Evolutionary conservation across 176 grass and related monocot species (phyloP).

Genomic region (Aegilops sharonensis): DNA sequence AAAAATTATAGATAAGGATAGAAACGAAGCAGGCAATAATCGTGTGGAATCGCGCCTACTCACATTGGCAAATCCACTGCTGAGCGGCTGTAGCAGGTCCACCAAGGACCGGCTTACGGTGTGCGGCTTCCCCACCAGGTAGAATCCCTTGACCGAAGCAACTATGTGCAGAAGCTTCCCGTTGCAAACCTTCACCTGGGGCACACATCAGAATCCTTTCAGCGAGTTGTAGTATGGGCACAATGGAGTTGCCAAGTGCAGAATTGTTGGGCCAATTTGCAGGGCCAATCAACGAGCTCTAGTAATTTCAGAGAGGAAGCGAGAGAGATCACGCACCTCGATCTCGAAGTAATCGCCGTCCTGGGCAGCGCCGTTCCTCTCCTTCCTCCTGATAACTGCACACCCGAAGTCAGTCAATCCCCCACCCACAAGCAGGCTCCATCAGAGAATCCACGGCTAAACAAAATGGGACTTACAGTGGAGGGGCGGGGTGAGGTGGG

Average conservation of each 20-base stretch:
- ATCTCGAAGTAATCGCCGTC: conserved; percentile 87
- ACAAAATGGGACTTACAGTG: conserved; percentile 51
- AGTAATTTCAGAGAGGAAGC: no score
- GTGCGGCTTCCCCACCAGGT: conserved; percentile 59
- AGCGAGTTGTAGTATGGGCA: not conserved
- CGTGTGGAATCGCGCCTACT: conserved; percentile 19
- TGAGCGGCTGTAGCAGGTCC: conserved; percentile 88
- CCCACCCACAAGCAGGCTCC: not conserved
- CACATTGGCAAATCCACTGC: conserved; percentile 93
- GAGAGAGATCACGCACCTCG: conserved; percentile 50
- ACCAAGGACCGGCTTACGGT: conserved; percentile 64
- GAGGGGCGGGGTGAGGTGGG: conserved; percentile 72
- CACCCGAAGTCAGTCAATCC: conserved; percentile 1
- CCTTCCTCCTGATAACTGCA: conserved; percentile 84
- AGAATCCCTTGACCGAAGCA: conserved; percentile 90
- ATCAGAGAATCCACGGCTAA: not conserved
- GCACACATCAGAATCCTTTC: not conserved
- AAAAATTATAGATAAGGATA: not conserved
- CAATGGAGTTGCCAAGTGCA: not conserved
- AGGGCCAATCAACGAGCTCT: not conserved
- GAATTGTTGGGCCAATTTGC: not conserved
- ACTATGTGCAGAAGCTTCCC: conserved; percentile 77
- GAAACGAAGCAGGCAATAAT: not conserved
- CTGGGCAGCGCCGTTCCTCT: conserved; percentile 37
- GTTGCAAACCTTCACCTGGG: conserved; percentile 95